Conservation (phyloP, 2,329 filamentous ascomycete species). For the Botrytis cinerea region DNA sequence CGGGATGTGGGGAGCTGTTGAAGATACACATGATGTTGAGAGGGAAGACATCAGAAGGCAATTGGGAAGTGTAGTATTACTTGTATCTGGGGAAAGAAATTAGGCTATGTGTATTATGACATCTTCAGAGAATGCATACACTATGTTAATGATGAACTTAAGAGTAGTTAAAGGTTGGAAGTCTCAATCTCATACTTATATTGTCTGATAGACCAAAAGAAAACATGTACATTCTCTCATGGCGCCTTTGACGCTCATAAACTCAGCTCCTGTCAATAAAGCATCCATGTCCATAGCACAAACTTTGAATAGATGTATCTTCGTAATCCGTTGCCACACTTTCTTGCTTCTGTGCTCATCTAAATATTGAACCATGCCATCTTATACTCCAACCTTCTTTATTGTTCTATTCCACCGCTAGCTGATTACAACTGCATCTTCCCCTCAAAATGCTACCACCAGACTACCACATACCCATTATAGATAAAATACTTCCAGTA, state of each 20-base stretch:
- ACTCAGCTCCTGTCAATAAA: neutral
- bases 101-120: neutral
- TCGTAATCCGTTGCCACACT: neutral
- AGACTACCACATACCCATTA: neutral
- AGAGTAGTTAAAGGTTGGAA: neutral
- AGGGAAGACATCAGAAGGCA: constrained; percentile 87
- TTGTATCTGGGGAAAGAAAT: constrained; percentile 62
- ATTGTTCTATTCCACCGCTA: neutral
- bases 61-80: constrained; percentile 79
- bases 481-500: neutral
- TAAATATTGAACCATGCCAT: neutral
- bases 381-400: neutral
- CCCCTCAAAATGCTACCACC: neutral
- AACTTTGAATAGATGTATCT: neutral
- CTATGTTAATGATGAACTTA: neutral
- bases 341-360: neutral
- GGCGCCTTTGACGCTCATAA: neutral
- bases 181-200: neutral
- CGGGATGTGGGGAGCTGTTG: constrained; percentile 90
- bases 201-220: neutral
- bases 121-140: constrained; percentile 22
- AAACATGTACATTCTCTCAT: rapidly evolving
- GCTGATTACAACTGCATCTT: neutral
- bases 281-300: neutral
- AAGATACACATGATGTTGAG: constrained; percentile 94